These are phyloP conservation scores for Candida sonorensis DNA, from an alignment of 805 yeast species.

Conservation along the genomic window DNA sequence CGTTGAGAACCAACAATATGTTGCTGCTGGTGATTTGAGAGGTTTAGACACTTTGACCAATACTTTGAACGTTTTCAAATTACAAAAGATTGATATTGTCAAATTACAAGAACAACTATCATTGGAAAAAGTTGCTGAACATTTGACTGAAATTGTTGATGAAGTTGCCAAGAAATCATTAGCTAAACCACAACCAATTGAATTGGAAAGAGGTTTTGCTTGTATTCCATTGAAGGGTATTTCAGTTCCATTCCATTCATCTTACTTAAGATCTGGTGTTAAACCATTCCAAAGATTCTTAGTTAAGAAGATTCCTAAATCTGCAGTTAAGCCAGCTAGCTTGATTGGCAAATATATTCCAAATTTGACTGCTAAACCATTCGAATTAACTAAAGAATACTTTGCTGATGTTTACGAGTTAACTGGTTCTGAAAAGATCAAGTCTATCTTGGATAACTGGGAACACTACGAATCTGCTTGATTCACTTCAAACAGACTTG, in stretches of 20 bases:
- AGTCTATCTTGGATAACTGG: constrained; percentile 91
- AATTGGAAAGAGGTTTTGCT: constrained; percentile 95
- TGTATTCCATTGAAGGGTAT: constrained; percentile 97
- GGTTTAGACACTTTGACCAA: constrained; percentile 90
- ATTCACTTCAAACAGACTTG: constrained; percentile 1
- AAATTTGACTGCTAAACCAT: constrained; percentile 96
- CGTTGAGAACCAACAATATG: constrained; percentile 97
- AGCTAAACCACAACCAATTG: constrained; percentile 95
- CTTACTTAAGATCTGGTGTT: constrained; percentile 97
- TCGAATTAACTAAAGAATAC: constrained; percentile 91
- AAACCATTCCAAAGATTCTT: constrained; percentile 98
- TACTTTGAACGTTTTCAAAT: constrained; percentile 85
- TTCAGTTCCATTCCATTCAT: constrained; percentile 99
- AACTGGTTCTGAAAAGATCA: constrained; percentile 88
- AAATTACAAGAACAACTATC: constrained; percentile 78
- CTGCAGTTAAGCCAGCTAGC: constrained; percentile 91
- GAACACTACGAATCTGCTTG: constrained; percentile 63
- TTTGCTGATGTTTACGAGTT: constrained; percentile 92
- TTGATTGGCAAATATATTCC: constrained; percentile 96
- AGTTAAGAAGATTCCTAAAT: constrained; percentile 90
- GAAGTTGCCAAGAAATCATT: constrained; percentile 77
- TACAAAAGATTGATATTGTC: constrained; percentile 90
- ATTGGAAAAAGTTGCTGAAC: constrained; percentile 82
- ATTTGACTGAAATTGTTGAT: constrained; percentile 77
- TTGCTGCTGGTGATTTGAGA: constrained; percentile 97